Conservation (phyloP, 768 basidiomycete species). For the Thelephora ganbajun region DNA sequence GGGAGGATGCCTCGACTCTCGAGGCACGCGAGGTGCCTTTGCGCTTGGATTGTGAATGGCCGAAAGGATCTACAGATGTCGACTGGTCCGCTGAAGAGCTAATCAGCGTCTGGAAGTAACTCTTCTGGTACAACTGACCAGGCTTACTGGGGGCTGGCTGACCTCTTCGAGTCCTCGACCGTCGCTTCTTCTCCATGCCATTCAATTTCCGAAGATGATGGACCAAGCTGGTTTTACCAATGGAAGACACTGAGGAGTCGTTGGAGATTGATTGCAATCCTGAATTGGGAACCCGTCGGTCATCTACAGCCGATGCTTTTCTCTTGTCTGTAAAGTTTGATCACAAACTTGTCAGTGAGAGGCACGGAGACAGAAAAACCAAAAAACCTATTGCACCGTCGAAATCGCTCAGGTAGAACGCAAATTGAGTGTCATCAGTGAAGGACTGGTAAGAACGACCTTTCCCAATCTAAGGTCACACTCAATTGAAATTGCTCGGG, state of each 20-base stretch:
- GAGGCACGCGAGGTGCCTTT: neutral
- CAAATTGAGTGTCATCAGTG: neutral
- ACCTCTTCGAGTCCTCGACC: neutral
- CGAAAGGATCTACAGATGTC: neutral
- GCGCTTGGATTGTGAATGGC: neutral
- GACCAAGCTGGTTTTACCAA: conserved; percentile 37
- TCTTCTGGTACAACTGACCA: neutral
- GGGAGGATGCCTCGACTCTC: neutral
- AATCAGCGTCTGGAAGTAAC: neutral
- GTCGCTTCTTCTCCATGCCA: conserved; percentile 49
- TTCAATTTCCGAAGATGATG: conserved; percentile 51
- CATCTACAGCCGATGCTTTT: conserved; percentile 14
- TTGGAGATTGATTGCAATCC: conserved; percentile 9
- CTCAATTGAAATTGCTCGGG: neutral
- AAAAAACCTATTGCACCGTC: neutral
- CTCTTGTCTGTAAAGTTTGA: neutral
- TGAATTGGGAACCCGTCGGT: conserved; percentile 15
- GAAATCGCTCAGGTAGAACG: neutral
- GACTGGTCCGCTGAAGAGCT: neutral
- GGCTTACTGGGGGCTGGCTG: neutral
- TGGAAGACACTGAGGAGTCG: conserved; percentile 6
- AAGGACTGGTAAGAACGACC: neutral
- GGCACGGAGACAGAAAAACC: neutral
- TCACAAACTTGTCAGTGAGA: neutral
- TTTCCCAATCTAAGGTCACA: conserved; percentile 2